Evolutionary conservation across 495 filamentous ascomycete genomes (phyloP), one percentile per base, ranked within the genome.

Genomic region (Haplographium delicatum): DNA sequence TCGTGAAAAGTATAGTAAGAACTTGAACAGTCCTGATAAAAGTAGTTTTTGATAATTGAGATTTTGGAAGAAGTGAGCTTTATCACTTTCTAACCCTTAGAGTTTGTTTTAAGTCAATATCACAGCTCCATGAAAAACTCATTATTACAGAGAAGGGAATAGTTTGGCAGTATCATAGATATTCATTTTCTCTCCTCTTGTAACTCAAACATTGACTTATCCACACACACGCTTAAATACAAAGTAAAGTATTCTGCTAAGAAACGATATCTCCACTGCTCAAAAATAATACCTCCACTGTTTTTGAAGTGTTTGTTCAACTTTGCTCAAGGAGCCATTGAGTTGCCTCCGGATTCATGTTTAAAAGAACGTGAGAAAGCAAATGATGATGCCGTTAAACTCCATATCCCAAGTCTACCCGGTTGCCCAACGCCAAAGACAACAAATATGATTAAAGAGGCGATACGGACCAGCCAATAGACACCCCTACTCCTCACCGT

Each of bases 241-340:
- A 40, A 31, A 27, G 25, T 30, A 44, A n/a, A 25, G 35, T 31
- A 24, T 10, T 45, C 15, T 22, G 24, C 15, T 10, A 13, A 30
- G 42, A 44, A 47, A 54, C 46, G 42, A 52, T 54, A 54, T 54
- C 51, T 54, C 44, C 51, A 37, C 51, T 54, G 51, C 38, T n/a
- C n/a, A n/a, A 23, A 45, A 52, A 41, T 44, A 45, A 35, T 25
- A 28, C 28, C 13, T 20, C 45, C 19, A 18, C 45, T 15, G 15
- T 4, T n/a, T 42, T 25, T 20, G 13, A 34, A 9, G 22, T 28
- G 16, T 15, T 42, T 43, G 18, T 5, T 23, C 38, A 42, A 16
- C 18, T 28, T 13, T 38, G 16, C 26, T 15, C 3, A 25, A 41
- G 46, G 19, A 28, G 35, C 20, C 34, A 24, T 23, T 24, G 4